These are phyloP conservation scores for Limnanthes douglasii DNA, from an alignment of 345 rosid genomes.

Conservation along the genomic window DNA sequence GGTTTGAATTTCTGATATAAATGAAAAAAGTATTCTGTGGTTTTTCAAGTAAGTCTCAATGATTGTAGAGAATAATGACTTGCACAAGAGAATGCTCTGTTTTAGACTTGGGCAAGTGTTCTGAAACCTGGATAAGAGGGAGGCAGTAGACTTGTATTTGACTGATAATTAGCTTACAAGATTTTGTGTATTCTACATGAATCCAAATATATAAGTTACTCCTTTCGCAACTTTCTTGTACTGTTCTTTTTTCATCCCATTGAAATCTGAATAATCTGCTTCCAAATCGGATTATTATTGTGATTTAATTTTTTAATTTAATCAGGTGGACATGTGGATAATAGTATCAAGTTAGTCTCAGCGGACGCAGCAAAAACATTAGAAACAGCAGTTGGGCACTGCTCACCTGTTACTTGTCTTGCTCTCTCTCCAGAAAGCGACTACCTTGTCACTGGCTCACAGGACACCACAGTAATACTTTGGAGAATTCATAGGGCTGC, in stretches of 20 bases:
- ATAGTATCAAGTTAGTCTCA: conserved; percentile 74
- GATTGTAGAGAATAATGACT: not conserved
- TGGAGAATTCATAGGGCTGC: conserved; percentile 74
- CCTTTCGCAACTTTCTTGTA: too few relatives aligned
- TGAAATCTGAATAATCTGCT: too few relatives aligned
- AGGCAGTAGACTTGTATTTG: not conserved
- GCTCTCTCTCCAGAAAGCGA: conserved; percentile 78
- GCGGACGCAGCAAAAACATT: conserved; percentile 83
- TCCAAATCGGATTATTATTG: not conserved
- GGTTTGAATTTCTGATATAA: too few relatives aligned
- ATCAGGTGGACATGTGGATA: conserved; percentile 91
- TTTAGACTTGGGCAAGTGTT: not conserved
- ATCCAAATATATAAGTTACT: too few relatives aligned
- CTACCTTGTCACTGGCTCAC: conserved; percentile 86
- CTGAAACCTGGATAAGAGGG: not conserved
- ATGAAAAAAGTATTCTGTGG: not conserved
- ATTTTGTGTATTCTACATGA: too few relatives aligned
- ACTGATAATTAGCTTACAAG: not conserved
- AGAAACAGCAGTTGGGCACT: conserved; percentile 81
- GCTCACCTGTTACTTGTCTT: conserved; percentile 95
- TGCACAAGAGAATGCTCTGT: too few relatives aligned
- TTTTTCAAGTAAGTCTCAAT: not conserved
- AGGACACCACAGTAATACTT: conserved; percentile 66
- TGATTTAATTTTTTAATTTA: conserved; percentile 4
- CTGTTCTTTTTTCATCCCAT: too few relatives aligned